These are phyloP conservation scores for Aspergillus latus DNA, from an alignment of 2,329 filamentous ascomycete species.

Conservation along the genomic window DNA sequence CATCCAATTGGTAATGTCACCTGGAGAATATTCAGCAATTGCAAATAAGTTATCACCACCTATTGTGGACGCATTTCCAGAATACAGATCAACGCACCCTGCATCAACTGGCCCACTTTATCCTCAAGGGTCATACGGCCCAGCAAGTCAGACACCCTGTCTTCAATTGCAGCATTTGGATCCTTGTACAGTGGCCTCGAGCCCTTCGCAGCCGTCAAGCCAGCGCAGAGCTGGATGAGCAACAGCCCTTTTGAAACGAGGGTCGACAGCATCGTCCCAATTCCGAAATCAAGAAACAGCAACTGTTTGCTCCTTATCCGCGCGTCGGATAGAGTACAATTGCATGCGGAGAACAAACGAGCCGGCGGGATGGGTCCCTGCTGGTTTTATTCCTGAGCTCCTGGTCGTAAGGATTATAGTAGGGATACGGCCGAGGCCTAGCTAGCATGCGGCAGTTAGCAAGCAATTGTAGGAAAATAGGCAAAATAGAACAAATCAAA, in stretches of 20 bases:
- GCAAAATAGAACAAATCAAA: background rate
- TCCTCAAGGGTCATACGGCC: constrained; percentile 73
- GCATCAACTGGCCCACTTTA: constrained; percentile 68
- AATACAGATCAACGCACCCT: constrained; percentile 40
- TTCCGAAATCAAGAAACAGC: background rate
- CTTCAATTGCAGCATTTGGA: constrained; percentile 60
- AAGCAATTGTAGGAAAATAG: background rate
- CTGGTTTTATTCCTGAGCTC: constrained; percentile 3
- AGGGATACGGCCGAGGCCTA: background rate
- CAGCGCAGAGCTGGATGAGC: constrained; percentile 27
- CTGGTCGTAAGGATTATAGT: background rate
- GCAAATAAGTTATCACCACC: background rate
- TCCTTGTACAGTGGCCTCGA: constrained; percentile 58
- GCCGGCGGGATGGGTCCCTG: background rate
- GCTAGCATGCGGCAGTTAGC: background rate
- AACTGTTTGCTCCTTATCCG: background rate
- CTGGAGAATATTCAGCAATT: constrained; percentile 25
- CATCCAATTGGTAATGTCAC: constrained; percentile 72
- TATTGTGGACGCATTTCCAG: background rate
- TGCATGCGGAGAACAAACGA: constrained; percentile 1
- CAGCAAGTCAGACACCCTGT: constrained; percentile 66
- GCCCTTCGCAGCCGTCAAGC: constrained; percentile 19
- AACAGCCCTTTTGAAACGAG: constrained; percentile 26
- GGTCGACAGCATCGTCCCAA: constrained; percentile 14
- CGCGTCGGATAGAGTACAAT: background rate